Base-by-base conservation (phyloP, 2,329 filamentous ascomycete genomes). In the Rachicladosporium sp. region DNA sequence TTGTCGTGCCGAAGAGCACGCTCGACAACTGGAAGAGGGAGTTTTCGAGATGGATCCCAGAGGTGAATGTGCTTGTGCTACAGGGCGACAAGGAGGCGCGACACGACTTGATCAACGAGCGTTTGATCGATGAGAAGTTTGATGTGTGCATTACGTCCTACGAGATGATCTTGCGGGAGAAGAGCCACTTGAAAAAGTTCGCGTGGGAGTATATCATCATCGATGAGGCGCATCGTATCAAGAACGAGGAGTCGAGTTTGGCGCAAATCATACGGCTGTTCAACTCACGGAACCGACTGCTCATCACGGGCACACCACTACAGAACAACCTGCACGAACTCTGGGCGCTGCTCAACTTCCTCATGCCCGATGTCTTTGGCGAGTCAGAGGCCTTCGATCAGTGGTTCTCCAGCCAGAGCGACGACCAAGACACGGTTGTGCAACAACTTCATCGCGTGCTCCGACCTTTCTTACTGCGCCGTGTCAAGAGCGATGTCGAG, bases 191-290 rank as follows among this genome's bases (percentile, higher is more conserved):
- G 50, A 94, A 91, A 67, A 96, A 96, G 62, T 93, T 98, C 60
- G 88, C 91, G 0, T 98, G 91, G 91, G 89, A 98, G 61, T 98
- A 98, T 63, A 98, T 98, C 62, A 94, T 98, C 51, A 94, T 98
- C 48, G 91, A 98, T 54, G 91, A 98, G 56, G 80, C 91, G 2
- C 91, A 98, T 62, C 86, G 91, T 44, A 98, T 98, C 74, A 98
- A 98, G 70, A 98, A 98, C 63, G 91, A 98, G 59, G 87, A 96
- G 61, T 98, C 23, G 6, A 23, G 21, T 23, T 91, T 98, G 3
- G 88, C 91, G 3, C 89, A 96, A 56, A 93, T 96, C 50, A 94
- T 98, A 48, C 85, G 91, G 50, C 69, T 95, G 38, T 98, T 98
- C 70, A 85, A 88, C 63, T 98, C 91, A 4, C 78, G 91, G 57